phyloP scores from a whole-genome alignment of 169 alveolate genomes.

The Neospora caninum region DNA sequence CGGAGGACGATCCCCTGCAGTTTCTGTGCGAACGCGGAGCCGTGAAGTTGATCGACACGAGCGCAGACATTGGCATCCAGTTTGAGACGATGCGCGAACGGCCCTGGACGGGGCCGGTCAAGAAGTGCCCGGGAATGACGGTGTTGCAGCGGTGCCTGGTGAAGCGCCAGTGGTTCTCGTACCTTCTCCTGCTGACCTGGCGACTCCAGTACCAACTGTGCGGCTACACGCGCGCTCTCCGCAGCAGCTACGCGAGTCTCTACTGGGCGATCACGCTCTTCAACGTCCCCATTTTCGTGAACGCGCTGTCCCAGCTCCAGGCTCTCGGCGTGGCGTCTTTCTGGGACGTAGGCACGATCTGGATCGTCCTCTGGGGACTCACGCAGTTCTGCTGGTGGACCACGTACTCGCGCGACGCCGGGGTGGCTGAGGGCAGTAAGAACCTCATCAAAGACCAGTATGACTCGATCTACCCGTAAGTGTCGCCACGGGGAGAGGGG shows the following conservation, averaged over 20 bases:
- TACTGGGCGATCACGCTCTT: constrained; percentile 78
- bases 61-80: constrained; percentile 25
- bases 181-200: constrained; percentile 44
- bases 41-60: constrained; percentile 56
- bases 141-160: background rate
- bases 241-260: constrained; percentile 76
- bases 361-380: background rate
- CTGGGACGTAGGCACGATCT: background rate
- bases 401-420: constrained; percentile 14
- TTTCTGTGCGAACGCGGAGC: constrained; percentile 69
- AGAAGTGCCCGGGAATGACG: background rate
- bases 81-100: background rate
- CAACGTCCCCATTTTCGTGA: constrained; percentile 67
- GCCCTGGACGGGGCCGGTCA: background rate
- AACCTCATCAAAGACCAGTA: background rate
- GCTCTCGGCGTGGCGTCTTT: background rate
- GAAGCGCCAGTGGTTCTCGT: background rate
- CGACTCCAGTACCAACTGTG: constrained; percentile 71
- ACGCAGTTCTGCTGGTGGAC: constrained; percentile 19
- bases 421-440: background rate
- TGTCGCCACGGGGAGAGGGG: background rate
- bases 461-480: constrained; percentile 13
- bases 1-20: constrained; percentile 66
- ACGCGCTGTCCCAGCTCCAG: background rate
- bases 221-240: constrained; percentile 71